phyloP scores from a whole-genome alignment of 2,329 filamentous ascomycete species.

The Amesomyces nigricolor region DNA sequence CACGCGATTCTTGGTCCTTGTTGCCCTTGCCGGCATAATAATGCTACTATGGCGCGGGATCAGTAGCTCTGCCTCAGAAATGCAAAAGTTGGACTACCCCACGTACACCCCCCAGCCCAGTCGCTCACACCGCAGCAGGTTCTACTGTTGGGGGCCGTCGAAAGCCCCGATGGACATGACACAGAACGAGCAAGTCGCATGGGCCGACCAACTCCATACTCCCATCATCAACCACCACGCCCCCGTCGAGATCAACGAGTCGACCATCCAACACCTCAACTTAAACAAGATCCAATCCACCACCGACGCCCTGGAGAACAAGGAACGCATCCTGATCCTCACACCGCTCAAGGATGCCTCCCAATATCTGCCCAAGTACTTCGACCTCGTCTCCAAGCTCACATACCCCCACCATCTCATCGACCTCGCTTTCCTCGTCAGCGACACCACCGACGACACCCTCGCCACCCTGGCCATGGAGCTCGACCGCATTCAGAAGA shows the following conservation, averaged over 20 bases:
- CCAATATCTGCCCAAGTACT: conserved; percentile 77
- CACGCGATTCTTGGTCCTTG: conserved; percentile 69
- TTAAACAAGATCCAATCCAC: conserved; percentile 83
- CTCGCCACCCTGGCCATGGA: conserved; percentile 79
- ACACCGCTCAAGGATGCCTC: conserved; percentile 90
- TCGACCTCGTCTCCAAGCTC: conserved; percentile 82
- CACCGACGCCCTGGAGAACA: conserved; percentile 67
- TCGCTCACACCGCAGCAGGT: conserved; percentile 49
- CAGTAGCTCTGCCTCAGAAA: conserved; percentile 71
- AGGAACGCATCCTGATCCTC: conserved; percentile 84
- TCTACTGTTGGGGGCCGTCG: conserved; percentile 93
- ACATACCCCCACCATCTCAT: conserved; percentile 94
- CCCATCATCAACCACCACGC: conserved; percentile 94
- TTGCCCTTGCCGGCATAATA: conserved; percentile 64
- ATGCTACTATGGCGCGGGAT: conserved; percentile 86
- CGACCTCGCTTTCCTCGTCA: conserved; percentile 89
- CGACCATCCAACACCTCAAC: conserved; percentile 71
- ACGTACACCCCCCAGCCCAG: conserved; percentile 3
- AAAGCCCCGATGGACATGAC: conserved; percentile 97
- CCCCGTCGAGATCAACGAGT: conserved; percentile 76
- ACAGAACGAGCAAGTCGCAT: conserved; percentile 81
- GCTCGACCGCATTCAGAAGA: conserved; percentile 79
- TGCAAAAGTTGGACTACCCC: conserved; percentile 68
- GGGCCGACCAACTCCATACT: conserved; percentile 83
- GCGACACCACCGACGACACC: conserved; percentile 87